phyloP scores from a whole-genome alignment of 768 basidiomycete genomes.

The Tricholoma flavovirens region DNA sequence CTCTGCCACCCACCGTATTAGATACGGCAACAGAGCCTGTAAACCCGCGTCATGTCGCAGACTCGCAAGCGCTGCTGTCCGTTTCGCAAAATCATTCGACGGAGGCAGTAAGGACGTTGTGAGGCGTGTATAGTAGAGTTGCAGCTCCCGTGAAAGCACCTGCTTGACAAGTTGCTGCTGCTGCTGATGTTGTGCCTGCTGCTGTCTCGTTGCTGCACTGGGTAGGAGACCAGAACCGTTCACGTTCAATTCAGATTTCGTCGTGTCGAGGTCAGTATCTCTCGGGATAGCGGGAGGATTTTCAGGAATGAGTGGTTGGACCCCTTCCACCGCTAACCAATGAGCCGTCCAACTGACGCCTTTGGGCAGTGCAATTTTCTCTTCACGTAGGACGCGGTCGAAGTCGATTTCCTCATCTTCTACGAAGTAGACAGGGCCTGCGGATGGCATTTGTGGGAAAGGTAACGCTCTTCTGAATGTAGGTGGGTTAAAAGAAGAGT shows the following conservation, averaged over 20 bases:
- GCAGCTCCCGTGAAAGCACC: conserved; percentile 87
- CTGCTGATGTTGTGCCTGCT: conserved; percentile 42
- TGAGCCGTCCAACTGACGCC: conserved; percentile 89
- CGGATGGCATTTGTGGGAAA: conserved; percentile 42
- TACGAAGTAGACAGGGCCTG: conserved; percentile 82
- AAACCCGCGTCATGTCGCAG: conserved; percentile 86
- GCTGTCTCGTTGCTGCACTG: conserved; percentile 30
- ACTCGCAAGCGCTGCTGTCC: conserved; percentile 86
- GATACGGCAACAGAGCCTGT: conserved; percentile 86
- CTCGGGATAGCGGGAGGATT: conserved; percentile 18
- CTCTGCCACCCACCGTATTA: conserved; percentile 93
- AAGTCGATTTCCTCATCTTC: conserved; percentile 99
- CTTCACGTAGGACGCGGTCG: conserved; percentile 81
- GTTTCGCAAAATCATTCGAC: conserved; percentile 59
- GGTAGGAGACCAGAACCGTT: conserved; percentile 15
- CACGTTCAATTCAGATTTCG: conserved; percentile 24
- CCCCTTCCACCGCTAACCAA: conserved; percentile 90
- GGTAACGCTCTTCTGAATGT: conserved; percentile 57
- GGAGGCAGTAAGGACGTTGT: conserved; percentile 80
- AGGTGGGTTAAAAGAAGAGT: conserved; percentile 38
- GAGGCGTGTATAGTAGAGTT: conserved; percentile 90
- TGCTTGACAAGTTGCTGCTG: conserved; percentile 83
- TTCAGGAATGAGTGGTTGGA: conserved; percentile 19
- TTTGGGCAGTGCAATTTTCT: conserved; percentile 76
- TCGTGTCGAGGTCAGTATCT: conserved; percentile 24